Conservation (phyloP, 257 asterid species). For the Fraxinus quadrangulata region DNA sequence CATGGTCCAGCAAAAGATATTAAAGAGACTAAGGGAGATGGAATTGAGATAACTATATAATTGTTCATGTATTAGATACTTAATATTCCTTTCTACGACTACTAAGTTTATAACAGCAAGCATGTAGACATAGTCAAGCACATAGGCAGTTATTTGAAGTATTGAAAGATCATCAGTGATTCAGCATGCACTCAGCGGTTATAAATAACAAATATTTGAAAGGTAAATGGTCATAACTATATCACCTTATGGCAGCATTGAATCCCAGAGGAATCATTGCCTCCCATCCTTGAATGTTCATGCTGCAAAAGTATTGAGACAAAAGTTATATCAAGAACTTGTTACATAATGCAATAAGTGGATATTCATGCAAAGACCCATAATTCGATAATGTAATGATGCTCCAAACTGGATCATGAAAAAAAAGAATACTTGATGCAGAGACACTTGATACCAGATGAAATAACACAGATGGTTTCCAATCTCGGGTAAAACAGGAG, state of each 20-base stretch:
- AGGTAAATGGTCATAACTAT: neutral
- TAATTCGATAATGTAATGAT: neutral
- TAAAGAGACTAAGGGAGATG: neutral
- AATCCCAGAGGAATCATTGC: slow-evolving; percentile 80
- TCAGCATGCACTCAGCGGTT: neutral
- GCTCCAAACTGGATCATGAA: neutral
- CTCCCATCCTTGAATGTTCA: slow-evolving; percentile 80
- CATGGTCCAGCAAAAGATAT: neutral
- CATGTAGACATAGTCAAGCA: neutral
- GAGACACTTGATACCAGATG: neutral
- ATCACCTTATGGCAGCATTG: slow-evolving; percentile 84
- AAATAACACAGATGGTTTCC: neutral
- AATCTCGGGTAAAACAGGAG: neutral
- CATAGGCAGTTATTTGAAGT: neutral
- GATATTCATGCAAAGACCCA: neutral
- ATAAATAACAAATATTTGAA: neutral
- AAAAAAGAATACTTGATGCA: neutral
- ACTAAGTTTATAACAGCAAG: neutral
- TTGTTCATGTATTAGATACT: too few relatives aligned
- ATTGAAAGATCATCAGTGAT: neutral
- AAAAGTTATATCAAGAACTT: slow-evolving; percentile 4
- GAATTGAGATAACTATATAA: neutral
- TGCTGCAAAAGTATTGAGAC: slow-evolving; percentile 43
- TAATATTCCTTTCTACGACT: neutral
- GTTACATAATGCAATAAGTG: neutral